Evolutionary conservation across 164 flowering plant genomes (phyloP).

Genomic region (Tetrastigma voinierianum): DNA sequence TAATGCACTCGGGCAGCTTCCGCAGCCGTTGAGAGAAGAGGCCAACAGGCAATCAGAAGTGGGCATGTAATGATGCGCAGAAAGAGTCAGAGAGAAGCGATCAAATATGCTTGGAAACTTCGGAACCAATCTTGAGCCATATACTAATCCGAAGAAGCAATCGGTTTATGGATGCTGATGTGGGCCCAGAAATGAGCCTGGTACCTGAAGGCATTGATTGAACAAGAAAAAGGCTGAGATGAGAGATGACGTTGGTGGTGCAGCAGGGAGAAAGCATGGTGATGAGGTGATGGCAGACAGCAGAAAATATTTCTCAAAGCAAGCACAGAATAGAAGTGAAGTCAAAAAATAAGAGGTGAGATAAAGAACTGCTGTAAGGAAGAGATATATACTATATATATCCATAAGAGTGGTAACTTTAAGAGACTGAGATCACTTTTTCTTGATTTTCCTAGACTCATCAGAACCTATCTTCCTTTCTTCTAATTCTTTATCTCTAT

Average conservation of each 20-base stretch:
- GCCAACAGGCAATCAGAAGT: constrained; percentile 12
- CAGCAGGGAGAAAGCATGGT: constrained; percentile 15
- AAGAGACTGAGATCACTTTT: constrained; percentile 29
- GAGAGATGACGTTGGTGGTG: no score
- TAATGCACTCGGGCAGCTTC: constrained; percentile 62
- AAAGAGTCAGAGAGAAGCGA: constrained; percentile 48
- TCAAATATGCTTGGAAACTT: constrained; percentile 56
- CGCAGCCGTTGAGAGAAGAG: constrained; percentile 66
- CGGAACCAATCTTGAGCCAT: constrained; percentile 71
- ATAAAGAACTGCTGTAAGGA: constrained; percentile 10
- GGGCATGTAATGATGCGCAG: constrained; percentile 6
- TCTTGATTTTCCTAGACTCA: constrained; percentile 21
- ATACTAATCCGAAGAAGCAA: constrained; percentile 52
- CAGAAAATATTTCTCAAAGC: neutral
- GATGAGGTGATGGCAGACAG: no score
- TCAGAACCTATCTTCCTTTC: neutral
- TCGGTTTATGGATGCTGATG: constrained; percentile 80
- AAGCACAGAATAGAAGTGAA: neutral
- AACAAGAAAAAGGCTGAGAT: neutral
- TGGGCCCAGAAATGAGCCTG: constrained; percentile 74
- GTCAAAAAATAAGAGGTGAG: constrained; percentile 2
- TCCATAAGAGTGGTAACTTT: constrained; percentile 9
- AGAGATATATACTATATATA: constrained; percentile 5
- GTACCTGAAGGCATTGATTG: constrained; percentile 53
- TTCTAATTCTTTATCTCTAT: neutral